phyloP scores from a whole-genome alignment of 192 early-diverging fungal genomes.

The Thoreauomyces humboldtii region DNA sequence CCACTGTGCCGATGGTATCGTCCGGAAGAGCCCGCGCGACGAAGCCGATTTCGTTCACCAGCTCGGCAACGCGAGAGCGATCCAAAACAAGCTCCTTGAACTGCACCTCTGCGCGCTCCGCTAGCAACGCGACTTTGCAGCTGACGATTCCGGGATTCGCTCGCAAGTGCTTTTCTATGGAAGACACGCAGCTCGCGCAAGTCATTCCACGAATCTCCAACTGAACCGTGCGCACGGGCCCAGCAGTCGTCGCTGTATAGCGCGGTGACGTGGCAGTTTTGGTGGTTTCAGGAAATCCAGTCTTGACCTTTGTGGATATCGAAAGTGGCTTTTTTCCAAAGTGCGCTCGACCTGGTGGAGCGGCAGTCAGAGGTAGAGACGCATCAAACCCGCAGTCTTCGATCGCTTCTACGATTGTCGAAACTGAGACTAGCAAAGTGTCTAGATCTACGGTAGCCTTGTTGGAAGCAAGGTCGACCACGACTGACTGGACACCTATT shows the following conservation, averaged over 20 bases:
- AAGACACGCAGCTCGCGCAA: constrained; percentile 87
- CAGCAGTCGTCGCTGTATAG: constrained; percentile 19
- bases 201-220: constrained; percentile 92
- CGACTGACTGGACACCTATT: constrained; percentile 50
- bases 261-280: constrained; percentile 4
- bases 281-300: background rate
- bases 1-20: constrained; percentile 47
- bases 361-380: constrained; percentile 1
- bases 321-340: background rate
- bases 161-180: constrained; percentile 72
- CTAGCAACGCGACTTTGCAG: constrained; percentile 80
- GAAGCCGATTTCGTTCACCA: constrained; percentile 74
- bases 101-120: constrained; percentile 74
- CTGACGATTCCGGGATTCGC: constrained; percentile 59
- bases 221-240: constrained; percentile 11
- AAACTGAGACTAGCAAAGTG: constrained; percentile 19
- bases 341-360: background rate
- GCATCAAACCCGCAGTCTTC: constrained; percentile 74
- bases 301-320: background rate
- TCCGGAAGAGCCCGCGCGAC: constrained; percentile 59
- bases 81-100: constrained; percentile 53
- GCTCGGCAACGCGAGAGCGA: constrained; percentile 49
- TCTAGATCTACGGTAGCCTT: constrained; percentile 59
- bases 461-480: constrained; percentile 56
- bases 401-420: constrained; percentile 56